A percentile compares a stretch with the other conserved stretches of the same genome.
Conservation (phyloP, 2,329 filamentous ascomycete genomes). For the Trichophyton simii region DNA sequence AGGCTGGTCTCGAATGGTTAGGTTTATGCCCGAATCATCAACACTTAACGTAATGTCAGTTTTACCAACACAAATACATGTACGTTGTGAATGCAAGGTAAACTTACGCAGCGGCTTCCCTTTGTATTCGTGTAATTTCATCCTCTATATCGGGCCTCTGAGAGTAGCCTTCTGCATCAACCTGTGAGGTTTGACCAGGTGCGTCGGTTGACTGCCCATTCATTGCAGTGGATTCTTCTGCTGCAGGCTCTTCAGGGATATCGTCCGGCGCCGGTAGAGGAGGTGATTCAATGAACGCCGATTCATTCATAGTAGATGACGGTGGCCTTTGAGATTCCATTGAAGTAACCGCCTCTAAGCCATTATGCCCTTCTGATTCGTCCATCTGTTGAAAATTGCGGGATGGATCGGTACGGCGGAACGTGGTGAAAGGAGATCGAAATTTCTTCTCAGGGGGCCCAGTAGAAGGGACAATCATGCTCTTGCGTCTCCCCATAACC, state of each 20-base stretch:
- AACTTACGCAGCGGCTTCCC: slow-evolving; percentile 29
- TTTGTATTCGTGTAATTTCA: slow-evolving; percentile 34
- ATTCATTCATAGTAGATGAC: slow-evolving; percentile 6
- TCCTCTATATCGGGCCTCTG: slow-evolving; percentile 31
- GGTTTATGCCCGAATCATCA: slow-evolving; percentile 34
- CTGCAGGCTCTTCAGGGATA: slow-evolving; percentile 3
- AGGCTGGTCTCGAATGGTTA: slow-evolving; percentile 38
- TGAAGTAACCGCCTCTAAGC: slow-evolving; percentile 16
- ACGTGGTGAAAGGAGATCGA: slow-evolving; percentile 28
- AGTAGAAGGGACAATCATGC: slow-evolving; percentile 20
- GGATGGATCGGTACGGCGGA: slow-evolving; percentile 12
- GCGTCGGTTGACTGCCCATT: neutral
- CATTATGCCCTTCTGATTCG: slow-evolving; percentile 16
- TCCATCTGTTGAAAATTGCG: slow-evolving; percentile 20
- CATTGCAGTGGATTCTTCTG: neutral
- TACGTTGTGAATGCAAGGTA: slow-evolving; percentile 1
- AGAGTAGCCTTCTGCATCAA: slow-evolving; percentile 32
- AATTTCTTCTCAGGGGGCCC: slow-evolving; percentile 31
- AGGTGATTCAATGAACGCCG: neutral
- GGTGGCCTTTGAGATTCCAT: slow-evolving; percentile 14
- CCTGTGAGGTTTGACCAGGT: slow-evolving; percentile 16
- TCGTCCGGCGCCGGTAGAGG: neutral
- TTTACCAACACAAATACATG: neutral
- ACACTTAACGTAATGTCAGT: neutral
- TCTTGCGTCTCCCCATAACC: slow-evolving; percentile 37